Evolutionary conservation across 768 basidiomycete genomes (phyloP), one percentile per base, ranked within the genome.

Genomic region (Leccinum sublutescens): DNA sequence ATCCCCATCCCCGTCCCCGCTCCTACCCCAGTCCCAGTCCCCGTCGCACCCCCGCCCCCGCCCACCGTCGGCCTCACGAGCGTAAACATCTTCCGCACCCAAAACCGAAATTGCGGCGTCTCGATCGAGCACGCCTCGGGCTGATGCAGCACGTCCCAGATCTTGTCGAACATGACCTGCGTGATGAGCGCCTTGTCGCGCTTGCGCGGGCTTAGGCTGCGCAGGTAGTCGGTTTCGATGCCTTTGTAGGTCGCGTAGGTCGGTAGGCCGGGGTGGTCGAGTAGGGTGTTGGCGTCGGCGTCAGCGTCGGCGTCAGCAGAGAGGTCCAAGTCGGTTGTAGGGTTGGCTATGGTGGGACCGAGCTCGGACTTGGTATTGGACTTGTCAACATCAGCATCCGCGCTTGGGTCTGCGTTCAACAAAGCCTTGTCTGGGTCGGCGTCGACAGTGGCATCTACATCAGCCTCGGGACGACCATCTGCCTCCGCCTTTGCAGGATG

Each of bases 71-170:
- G 61, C 48, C 74, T 74, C 63, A 79, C 78, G 7, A 87, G 65
- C 48, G 72, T 76, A 69, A 93, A 93, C 85, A 88, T 91, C 77
- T 89, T 89, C 66, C 89, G 85, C 12, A 85, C 89, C 90, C 90
- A 92, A 73, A 86, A 90, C 45, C 88, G 82, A 71, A 91, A 92
- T 67, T 91, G 88, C 1, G 89, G 81, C 2, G 82, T 85, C 47
- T 71, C 73, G 54, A 78, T 59, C 59, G 78, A 76, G 23, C 76
- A 76, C 27, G 76, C 71, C 1, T 80, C 77, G 6, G 84, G 83
- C 56, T 81, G 74, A 38, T 81, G 78, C 25, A 92, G 76, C 21
- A 88, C 84, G 62, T 84, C 81, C 82, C 87, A 86, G 71, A 91
- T 85, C 49, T 84, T 76, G 75, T 87, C 86, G 68, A 90, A 90